These are phyloP conservation scores for Fusarium sp. DNA, from an alignment of 2,329 filamentous ascomycete genomes.

Conservation along the genomic window DNA sequence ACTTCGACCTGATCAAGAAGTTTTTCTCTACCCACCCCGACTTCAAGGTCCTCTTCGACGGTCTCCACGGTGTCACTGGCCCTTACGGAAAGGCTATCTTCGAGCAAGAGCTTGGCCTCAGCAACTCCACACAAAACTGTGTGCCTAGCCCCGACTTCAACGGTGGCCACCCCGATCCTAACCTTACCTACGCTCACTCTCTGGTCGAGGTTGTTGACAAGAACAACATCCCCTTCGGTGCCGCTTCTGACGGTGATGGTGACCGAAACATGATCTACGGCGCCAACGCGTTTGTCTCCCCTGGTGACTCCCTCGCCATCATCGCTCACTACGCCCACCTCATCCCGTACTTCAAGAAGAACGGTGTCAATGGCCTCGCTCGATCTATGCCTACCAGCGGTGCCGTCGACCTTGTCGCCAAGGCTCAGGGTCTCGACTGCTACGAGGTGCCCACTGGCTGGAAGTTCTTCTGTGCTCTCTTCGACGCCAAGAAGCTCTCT, in stretches of 20 bases:
- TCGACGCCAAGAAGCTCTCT: conserved; percentile 94
- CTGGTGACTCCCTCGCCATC: conserved; percentile 96
- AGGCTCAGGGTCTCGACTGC: conserved; percentile 88
- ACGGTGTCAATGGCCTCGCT: conserved; percentile 94
- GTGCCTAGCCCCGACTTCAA: conserved; percentile 93
- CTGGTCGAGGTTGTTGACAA: conserved; percentile 94
- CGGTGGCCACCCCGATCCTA: conserved; percentile 96
- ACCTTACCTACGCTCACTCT: conserved; percentile 95
- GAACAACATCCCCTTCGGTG: conserved; percentile 92
- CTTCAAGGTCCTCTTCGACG: conserved; percentile 98
- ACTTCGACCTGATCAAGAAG: conserved; percentile 94
- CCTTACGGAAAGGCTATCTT: conserved; percentile 97
- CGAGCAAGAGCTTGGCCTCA: conserved; percentile 88
- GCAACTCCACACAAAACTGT: conserved; percentile 87
- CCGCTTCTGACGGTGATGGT: conserved; percentile 95
- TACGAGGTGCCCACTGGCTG: conserved; percentile 99
- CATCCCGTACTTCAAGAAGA: conserved; percentile 98
- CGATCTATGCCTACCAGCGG: conserved; percentile 98
- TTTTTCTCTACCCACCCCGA: conserved; percentile 89
- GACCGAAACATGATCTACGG: conserved; percentile 99
- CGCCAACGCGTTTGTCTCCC: conserved; percentile 94
- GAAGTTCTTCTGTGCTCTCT: conserved; percentile 99
- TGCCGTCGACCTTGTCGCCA: conserved; percentile 93
- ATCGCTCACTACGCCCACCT: conserved; percentile 96
- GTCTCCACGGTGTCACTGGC: conserved; percentile 92